A percentile compares a stretch with the other conserved stretches of the same genome.
These are phyloP conservation scores for Apiotrichum siamense DNA, from an alignment of 1,284 basidiomycete genomes.

Conservation along the genomic window DNA sequence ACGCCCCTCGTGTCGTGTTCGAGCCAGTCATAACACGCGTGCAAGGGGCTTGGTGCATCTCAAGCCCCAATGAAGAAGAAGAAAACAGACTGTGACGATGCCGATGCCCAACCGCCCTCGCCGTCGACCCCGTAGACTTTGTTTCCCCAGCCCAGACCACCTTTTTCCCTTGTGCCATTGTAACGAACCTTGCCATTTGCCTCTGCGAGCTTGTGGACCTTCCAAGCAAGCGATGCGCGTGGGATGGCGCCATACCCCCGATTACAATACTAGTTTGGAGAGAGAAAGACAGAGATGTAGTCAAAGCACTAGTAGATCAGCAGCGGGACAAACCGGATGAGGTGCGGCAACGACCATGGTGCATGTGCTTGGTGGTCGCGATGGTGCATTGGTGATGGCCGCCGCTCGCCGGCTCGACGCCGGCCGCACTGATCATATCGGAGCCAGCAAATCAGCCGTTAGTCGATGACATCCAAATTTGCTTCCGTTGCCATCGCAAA, in stretches of 20 bases:
- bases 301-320: slow-evolving; percentile 1
- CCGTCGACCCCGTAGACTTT: neutral
- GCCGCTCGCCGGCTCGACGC: no score
- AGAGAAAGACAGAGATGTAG: slow-evolving; percentile 4
- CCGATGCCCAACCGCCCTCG: no score
- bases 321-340: neutral
- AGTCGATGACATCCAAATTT: neutral
- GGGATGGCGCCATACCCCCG: neutral
- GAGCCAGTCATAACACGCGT: no score
- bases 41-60: no score
- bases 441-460: no score
- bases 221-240: neutral
- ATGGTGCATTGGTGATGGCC: no score
- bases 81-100: slow-evolving; percentile 7
- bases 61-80: no score
- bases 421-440: no score
- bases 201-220: neutral
- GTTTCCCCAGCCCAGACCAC: neutral
- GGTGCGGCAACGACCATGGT: neutral
- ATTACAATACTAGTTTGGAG: slow-evolving; percentile 2
- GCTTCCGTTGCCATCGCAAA: neutral
- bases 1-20: no score
- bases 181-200: neutral
- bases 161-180: neutral
- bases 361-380: neutral